Base-by-base conservation (phyloP, 2,329 filamentous ascomycete species). In the Metarhizium brunneum region DNA sequence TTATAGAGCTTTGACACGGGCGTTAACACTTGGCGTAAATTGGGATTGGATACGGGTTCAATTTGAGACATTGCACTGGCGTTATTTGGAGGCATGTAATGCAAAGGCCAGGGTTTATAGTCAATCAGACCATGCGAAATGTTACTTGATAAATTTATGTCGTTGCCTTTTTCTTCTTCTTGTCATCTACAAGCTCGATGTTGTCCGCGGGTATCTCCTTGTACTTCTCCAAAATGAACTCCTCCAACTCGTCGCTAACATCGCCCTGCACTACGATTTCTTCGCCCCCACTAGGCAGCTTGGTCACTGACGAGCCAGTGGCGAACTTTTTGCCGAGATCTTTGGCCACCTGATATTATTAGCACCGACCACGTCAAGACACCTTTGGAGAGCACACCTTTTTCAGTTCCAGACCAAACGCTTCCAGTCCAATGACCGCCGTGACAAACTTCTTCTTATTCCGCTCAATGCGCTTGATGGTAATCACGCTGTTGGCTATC, bases 281-380 rank as follows among this genome's bases (percentile, higher is more conserved):
- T 73, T 99, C 94, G 18, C 88, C 88, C 25, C 90, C 90, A 55
- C 84, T 85, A 0, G 90, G 82, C 1, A 88, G 82, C 75, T 96
- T 96, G 8, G 92, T 97, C 48, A 99, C 94, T 48, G 87, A 92
- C 16, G 86, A 87, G 0, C 94, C 94, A 10, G 94, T 97, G 35
- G 94, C 94, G 68, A 99, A 97, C 75, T 96, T 97, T 82, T 97
- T 99, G 60, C 94, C 94, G 63, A 97, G 86, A 67, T 97, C 94
- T 78, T 97, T 97, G 57, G 92, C 86, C 7, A 95, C 79, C 74
- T 76, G 45, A 35, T 8, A n/a, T 11, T 47, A 45, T 55, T 47
- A 59, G 57, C 30, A 48, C 49, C 11, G 47, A 38, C 16, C 32
- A 38, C 30, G 14, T 36, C 18, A 43, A 38, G 3, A 18, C 11